Base-by-base conservation (phyloP, 2,329 filamentous ascomycete species). In the Coleophoma crateriformis region DNA sequence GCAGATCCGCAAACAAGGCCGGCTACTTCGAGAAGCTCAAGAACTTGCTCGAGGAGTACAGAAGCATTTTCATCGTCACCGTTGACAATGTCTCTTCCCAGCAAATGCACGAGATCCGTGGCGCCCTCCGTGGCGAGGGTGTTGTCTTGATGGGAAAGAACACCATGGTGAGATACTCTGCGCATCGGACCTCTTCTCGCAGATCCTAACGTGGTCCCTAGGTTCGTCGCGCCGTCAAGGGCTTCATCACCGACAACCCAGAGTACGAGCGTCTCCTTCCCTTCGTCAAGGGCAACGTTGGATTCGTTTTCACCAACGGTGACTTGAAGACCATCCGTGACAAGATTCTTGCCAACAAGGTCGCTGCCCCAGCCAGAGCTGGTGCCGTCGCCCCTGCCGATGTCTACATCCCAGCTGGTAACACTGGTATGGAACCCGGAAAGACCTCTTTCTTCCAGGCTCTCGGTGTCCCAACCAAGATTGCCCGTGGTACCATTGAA, bases 391-490 rank as follows among this genome's bases (percentile, higher is more conserved):
- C 94, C 63, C 94, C 95, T 62, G 76, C 71, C 68, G 95, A 99
- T 75, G 94, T 99, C 72, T 99, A 78, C 80, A 74, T 99, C 63
- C 94, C 94, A 62, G 94, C 91, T 65, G 94, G 94, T 77, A 99
- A 99, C 88, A 99, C 94, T 68, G 94, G 94, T 79, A 99, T 99
- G 94, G 94, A 99, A 77, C 95, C 94, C 72, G 95, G 95, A 76
- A 99, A 99, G 88, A 99, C 94, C 70, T 97, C 94, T 72, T 99
- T 99, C 90, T 99, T 99, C 91, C 94, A 99, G 87, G 94, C 94
- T 68, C 94, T 99, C 77, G 92, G 92, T 90, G 90, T 99, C 72
- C 94, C 94, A 71, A 99, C 94, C 84, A 99, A 99, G 90, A 99
- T 99, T 79, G 94, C 94, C 72, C 94, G 94, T 95, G 95, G 94